Base-by-base conservation (phyloP, 164 flowering plant species). In the Santalum album region DNA sequence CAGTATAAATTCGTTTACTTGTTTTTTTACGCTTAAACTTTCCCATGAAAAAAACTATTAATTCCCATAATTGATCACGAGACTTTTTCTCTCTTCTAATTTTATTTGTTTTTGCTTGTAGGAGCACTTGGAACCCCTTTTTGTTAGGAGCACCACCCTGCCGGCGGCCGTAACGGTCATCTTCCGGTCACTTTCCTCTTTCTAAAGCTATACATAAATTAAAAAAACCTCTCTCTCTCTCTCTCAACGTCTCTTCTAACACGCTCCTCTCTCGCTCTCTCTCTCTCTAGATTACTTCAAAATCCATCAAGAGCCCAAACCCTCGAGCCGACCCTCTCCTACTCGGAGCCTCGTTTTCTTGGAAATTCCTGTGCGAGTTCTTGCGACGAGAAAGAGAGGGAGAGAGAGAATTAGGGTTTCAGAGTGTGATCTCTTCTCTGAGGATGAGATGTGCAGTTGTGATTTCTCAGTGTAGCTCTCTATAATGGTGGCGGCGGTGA, bases 401-500 rank as follows among this genome's bases (percentile, higher is more conserved):
- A n/a, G n/a, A n/a, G 34, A 29, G 18, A 25, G 19, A 56, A 34
- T 54, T 59, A 56, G 72, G 67, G 68, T 52, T 65, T 62, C 40
- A n/a, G 43, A 25, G 23, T 17, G 32, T 43, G 60, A 21, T 11
- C 49, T 43, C 25, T 44, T 11, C 49, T 43, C 25, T 44, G 42
- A 52, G 55, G 25, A 63, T 66, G 67, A 58, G 55, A 58, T 27
- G 56, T 38, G 67, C 44, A 46, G 20, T n/a, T n/a, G n/a, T 36
- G 55, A 52, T 14, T 34, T 21, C 26, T 7, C 25, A 49, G 24
- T 26, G 17, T 23, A n/a, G 49, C 16, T 12, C 25, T 6, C 3
- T 12, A 51, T 57, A 38, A 76, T 78, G 80, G 77, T 75, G 36
- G 73, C 76, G 65, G 78, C 78, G 1, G 67, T 75, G 14, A 71